phyloP scores from a whole-genome alignment of 2,329 filamentous ascomycete species.

The Colletotrichum lupini region DNA sequence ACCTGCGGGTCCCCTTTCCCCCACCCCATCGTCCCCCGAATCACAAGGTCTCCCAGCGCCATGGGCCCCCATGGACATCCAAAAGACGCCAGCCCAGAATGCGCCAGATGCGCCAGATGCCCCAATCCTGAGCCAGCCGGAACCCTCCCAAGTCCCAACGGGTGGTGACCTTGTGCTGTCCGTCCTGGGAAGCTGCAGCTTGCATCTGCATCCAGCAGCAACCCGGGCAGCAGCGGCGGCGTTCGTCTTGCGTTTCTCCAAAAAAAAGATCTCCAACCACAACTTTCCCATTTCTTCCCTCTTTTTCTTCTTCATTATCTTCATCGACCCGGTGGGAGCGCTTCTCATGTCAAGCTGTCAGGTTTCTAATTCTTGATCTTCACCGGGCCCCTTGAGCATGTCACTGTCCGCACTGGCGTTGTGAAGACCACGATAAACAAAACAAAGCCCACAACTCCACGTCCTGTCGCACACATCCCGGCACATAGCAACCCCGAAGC shows the following conservation, averaged over 20 bases:
- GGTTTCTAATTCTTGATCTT: not conserved
- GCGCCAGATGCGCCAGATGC: not conserved
- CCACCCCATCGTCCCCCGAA: constrained; percentile 2
- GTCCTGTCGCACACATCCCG: not conserved
- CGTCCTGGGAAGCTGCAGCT: constrained; percentile 7
- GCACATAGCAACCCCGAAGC: constrained; percentile 7
- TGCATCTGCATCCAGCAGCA: constrained; percentile 39
- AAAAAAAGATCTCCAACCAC: constrained; percentile 10
- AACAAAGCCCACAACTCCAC: not conserved
- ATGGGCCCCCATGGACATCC: constrained; percentile 2
- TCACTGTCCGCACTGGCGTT: not conserved
- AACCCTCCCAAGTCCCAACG: constrained; percentile 2
- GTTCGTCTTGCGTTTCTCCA: constrained; percentile 42
- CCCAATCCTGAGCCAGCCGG: constrained; percentile 11
- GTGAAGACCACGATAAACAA: not conserved
- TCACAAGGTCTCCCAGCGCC: constrained; percentile 23
- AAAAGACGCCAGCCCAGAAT: not conserved
- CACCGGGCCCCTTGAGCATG: not conserved
- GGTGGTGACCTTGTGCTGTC: not conserved
- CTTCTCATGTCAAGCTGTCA: not conserved
- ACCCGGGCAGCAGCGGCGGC: constrained; percentile 46
- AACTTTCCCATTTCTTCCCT: not conserved
- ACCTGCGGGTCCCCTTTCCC: not conserved
- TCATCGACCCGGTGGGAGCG: constrained; percentile 1
- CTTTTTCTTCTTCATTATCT: not conserved